Evolutionary conservation across 2,329 filamentous ascomycete genomes (phyloP).

Genomic region (Cladosporium sp.): DNA sequence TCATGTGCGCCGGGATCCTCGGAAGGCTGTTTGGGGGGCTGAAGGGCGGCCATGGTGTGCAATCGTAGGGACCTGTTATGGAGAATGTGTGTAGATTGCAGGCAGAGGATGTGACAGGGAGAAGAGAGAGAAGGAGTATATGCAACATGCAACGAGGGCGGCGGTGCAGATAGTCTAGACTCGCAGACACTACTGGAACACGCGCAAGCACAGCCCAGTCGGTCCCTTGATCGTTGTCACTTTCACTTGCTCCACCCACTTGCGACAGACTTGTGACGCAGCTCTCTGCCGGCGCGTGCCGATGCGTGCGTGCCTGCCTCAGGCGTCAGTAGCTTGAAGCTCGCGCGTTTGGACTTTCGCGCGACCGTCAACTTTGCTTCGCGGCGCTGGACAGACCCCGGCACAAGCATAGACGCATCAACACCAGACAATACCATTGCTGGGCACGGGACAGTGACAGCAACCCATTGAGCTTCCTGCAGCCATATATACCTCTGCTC

Average conservation of each 20-base stretch:
- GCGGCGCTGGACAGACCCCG: neutral
- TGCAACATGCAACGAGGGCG: neutral
- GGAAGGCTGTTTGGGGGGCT: conserved; percentile 28
- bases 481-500: no score
- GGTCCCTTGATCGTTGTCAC: neutral
- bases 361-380: neutral
- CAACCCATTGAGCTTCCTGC: neutral
- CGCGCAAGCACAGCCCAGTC: conserved; percentile 4
- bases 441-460: neutral
- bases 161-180: conserved; percentile 1
- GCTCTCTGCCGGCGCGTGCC: no score
- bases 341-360: neutral
- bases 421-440: neutral
- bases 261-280: neutral
- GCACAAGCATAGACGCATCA: neutral
- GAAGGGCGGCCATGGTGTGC: conserved; percentile 24
- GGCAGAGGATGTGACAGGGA: neutral
- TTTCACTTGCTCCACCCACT: neutral
- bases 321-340: neutral
- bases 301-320: neutral
- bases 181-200: neutral
- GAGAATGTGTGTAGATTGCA: neutral
- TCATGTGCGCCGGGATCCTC: conserved; percentile 28
- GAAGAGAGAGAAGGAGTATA: neutral
- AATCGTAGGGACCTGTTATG: neutral